Percentiles rank a stretch among this genome's conserved stretches.
phyloP scores from a whole-genome alignment of 139 green algal species.

The Chloropicon primus region DNA sequence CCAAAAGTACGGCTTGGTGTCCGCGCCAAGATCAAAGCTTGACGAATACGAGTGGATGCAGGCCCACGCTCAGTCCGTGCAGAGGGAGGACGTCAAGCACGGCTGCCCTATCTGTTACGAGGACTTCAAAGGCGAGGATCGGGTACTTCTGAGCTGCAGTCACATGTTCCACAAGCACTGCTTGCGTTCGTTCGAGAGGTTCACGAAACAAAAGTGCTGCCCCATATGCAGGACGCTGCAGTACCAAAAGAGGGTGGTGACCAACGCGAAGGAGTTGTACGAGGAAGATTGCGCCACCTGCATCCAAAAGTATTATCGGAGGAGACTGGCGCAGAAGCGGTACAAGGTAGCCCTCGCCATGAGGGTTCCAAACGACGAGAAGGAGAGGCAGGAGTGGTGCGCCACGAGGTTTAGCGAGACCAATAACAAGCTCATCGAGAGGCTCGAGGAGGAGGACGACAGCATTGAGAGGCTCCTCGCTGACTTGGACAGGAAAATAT shows the following conservation, averaged over 20 bases:
- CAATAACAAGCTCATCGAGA: constrained; percentile 21
- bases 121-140: constrained; percentile 30
- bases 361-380: constrained; percentile 20
- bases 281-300: constrained; percentile 21
- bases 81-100: background rate
- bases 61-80: constrained; percentile 14
- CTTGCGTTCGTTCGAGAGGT: constrained; percentile 43
- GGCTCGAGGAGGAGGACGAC: constrained; percentile 22
- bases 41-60: constrained; percentile 29
- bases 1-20: constrained; percentile 34
- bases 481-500: constrained; percentile 30
- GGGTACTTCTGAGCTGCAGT: constrained; percentile 46
- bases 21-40: constrained; percentile 23
- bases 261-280: constrained; percentile 28
- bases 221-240: constrained; percentile 41
- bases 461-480: constrained; percentile 46
- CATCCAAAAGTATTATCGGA: constrained; percentile 36
- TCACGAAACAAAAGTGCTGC: constrained; percentile 27
- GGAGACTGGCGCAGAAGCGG: constrained; percentile 16
- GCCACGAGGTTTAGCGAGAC: constrained; percentile 29
- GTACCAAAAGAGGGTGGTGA: constrained; percentile 46
- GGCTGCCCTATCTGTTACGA: constrained; percentile 43
- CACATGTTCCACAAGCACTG: constrained; percentile 51
- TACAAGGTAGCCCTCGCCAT: constrained; percentile 18
- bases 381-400: constrained; percentile 30